These are phyloP conservation scores for Macadamia integrifolia DNA, from an alignment of 164 flowering plant genomes.

Conservation along the genomic window DNA sequence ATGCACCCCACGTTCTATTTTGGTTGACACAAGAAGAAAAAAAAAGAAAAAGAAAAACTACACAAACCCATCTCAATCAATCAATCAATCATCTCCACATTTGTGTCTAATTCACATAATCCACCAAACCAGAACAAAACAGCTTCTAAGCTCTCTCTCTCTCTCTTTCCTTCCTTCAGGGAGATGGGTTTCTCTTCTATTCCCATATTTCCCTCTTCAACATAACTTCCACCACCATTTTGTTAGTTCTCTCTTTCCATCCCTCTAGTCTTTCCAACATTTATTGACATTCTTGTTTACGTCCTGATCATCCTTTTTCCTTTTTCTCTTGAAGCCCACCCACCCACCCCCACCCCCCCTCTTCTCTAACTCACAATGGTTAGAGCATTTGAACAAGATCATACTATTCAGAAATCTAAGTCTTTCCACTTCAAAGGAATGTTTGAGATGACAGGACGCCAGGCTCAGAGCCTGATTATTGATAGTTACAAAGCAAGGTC, in stretches of 20 bases:
- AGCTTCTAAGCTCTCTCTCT: background rate
- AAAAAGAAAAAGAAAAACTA: background rate
- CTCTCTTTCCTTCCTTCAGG: conserved; percentile 9
- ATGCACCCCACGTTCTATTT: conserved; percentile 40
- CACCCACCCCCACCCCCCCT: too few species aligned
- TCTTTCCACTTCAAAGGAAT: conserved; percentile 27
- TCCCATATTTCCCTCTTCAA: background rate
- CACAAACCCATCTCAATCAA: background rate
- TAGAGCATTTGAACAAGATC: conserved; percentile 25
- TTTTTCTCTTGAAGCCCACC: background rate
- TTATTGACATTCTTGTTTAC: background rate
- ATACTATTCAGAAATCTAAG: conserved; percentile 23
- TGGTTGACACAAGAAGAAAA: background rate
- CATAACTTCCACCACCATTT: too few species aligned
- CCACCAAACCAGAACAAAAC: background rate
- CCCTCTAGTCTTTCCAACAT: background rate
- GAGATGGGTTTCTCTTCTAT: conserved; percentile 9
- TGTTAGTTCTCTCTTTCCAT: background rate
- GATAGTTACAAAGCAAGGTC: conserved; percentile 18
- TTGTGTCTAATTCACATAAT: conserved; percentile 2
- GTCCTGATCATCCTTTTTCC: background rate
- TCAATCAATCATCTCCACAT: background rate
- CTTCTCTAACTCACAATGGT: conserved; percentile 32
- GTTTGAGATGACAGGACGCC: conserved; percentile 32
- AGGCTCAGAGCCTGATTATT: conserved; percentile 22